A percentile compares a stretch with the other conserved stretches of the same genome.
Conservation (phyloP, 2,329 filamentous ascomycete species). For the Paecilomyces fulvus region DNA sequence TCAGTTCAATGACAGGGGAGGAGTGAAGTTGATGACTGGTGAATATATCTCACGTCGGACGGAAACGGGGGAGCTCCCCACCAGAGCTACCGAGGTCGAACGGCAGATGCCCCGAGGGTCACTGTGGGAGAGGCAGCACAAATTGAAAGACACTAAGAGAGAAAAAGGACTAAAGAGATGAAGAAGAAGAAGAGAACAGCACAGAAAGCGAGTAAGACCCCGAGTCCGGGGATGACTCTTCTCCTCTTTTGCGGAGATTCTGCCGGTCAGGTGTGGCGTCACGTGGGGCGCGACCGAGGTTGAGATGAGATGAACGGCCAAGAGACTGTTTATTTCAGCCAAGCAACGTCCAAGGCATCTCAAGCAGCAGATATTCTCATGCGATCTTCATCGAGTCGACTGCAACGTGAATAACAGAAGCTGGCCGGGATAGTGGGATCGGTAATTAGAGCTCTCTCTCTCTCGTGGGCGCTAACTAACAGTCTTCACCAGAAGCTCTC, state of each 20-base stretch:
- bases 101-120: background rate
- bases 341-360: background rate
- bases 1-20: background rate
- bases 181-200: background rate
- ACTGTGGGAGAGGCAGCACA: background rate
- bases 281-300: background rate
- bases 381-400: background rate
- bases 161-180: background rate
- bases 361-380: background rate
- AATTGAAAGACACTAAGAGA: background rate
- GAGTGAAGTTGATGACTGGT: background rate
- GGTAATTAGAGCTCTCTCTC: background rate
- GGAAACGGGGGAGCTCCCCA: constrained; percentile 9
- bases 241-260: background rate
- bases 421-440: background rate
- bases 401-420: background rate
- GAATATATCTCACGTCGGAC: constrained; percentile 5
- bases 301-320: background rate
- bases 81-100: constrained; percentile 10
- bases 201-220: background rate
- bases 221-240: background rate
- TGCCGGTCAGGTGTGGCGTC: background rate
- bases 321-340: background rate
- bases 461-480: constrained; percentile 1
- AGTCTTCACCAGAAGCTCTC: constrained; percentile 2